A percentile compares a stretch with the other conserved stretches of the same genome.
Conservation (phyloP, 495 filamentous ascomycete genomes). For the Pseudevernia furfuracea region DNA sequence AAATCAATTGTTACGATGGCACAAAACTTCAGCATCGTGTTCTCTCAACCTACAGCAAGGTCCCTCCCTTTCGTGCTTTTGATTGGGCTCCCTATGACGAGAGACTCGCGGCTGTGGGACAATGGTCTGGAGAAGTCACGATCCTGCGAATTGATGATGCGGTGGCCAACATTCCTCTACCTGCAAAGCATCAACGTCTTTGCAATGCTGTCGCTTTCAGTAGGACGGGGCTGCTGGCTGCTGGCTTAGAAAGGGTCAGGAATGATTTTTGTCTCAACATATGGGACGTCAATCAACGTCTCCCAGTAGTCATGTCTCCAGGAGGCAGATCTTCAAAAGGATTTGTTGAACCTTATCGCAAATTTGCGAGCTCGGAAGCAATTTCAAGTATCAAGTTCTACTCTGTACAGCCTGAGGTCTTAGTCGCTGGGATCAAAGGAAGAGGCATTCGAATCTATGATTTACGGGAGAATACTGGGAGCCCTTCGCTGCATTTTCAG, state of each 20-base stretch:
- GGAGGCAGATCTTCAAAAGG: constrained; percentile 33
- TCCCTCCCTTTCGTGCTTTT: constrained; percentile 83
- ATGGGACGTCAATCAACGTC: constrained; percentile 75
- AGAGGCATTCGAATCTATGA: constrained; percentile 85
- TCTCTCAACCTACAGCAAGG: constrained; percentile 63
- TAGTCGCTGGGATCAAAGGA: constrained; percentile 79
- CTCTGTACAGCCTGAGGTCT: constrained; percentile 67
- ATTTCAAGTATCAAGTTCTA: constrained; percentile 92
- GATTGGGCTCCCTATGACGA: constrained; percentile 84
- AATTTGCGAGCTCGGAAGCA: constrained; percentile 73
- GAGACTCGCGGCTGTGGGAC: constrained; percentile 76
- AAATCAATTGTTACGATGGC: constrained; percentile 53
- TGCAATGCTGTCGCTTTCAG: constrained; percentile 92
- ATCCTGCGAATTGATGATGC: constrained; percentile 67
- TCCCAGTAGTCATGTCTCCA: constrained; percentile 39
- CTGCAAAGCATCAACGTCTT: constrained; percentile 74
- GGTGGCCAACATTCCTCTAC: constrained; percentile 60
- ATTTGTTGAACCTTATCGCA: constrained; percentile 54
- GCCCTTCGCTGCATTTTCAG: constrained; percentile 53
- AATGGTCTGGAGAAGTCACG: constrained; percentile 74
- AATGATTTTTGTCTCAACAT: constrained; percentile 91
- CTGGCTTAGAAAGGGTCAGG: constrained; percentile 81
- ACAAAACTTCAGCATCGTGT: constrained; percentile 57
- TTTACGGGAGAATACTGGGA: constrained; percentile 57
- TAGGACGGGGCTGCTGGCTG: constrained; percentile 67